Evolutionary conservation across 169 alveolate species (phyloP).

Genomic region (Fabrea salina): DNA sequence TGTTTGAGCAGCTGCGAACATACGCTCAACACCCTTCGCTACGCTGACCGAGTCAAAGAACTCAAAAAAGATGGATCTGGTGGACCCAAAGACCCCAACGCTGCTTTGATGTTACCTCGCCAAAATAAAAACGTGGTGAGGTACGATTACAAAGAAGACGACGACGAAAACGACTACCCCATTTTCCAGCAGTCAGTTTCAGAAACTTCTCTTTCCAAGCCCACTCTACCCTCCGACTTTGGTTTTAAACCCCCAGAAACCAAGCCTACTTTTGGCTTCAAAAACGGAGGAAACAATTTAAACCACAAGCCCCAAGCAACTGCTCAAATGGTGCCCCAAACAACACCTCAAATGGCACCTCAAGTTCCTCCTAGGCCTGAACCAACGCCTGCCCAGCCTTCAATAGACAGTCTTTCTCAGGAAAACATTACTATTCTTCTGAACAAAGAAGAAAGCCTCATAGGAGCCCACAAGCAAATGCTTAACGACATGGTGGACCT

Average conservation of each 20-base stretch:
- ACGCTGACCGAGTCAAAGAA: slow-evolving; percentile 96
- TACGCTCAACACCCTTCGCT: slow-evolving; percentile 96
- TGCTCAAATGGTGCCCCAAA: neutral
- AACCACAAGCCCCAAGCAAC: neutral
- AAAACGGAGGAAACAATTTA: neutral
- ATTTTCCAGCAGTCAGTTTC: neutral
- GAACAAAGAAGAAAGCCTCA: slow-evolving; percentile 81
- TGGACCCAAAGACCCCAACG: neutral
- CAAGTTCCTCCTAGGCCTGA: no score
- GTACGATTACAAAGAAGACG: neutral
- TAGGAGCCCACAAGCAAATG: slow-evolving; percentile 62
- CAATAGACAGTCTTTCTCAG: slow-evolving; percentile 54
- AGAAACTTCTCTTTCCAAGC: neutral
- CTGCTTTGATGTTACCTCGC: slow-evolving; percentile 31
- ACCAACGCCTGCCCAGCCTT: neutral
- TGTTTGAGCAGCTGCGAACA: slow-evolving; percentile 95
- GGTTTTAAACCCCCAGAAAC: neutral
- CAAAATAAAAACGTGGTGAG: slow-evolving; percentile 2
- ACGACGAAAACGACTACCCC: neutral
- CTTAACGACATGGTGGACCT: slow-evolving; percentile 83
- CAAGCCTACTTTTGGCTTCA: neutral
- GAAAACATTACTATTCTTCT: slow-evolving; percentile 74
- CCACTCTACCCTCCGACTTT: neutral
- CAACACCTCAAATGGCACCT: no score
- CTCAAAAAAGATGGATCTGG: slow-evolving; percentile 48